Evolutionary conservation across 2,329 filamentous ascomycete genomes (phyloP).

Genomic region (Parastagonospora avenae): DNA sequence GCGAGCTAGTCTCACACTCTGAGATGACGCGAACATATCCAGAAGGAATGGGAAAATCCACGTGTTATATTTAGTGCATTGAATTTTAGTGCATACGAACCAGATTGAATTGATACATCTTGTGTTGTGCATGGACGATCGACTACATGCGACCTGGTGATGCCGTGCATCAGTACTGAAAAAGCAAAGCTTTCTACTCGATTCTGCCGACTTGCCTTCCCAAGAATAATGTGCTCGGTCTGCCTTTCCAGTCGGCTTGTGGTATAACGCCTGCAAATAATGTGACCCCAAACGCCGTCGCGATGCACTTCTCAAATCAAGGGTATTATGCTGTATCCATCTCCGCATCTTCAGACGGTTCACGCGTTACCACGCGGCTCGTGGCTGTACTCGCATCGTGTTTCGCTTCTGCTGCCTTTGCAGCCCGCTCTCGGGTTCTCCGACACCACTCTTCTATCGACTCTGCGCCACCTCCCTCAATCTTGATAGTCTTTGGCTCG

Average conservation of each 20-base stretch:
- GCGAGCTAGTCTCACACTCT: no score
- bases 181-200: not conserved
- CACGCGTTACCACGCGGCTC: constrained; percentile 20
- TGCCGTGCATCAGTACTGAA: not conserved
- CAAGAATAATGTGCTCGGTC: not conserved
- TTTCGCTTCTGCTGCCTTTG: constrained; percentile 28
- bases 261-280: constrained; percentile 17
- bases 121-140: no score
- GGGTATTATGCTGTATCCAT: constrained; percentile 33
- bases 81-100: no score
- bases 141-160: no score
- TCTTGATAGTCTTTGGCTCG: constrained; percentile 73
- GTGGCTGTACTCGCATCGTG: constrained; percentile 26
- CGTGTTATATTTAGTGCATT: no score
- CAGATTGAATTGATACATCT: no score
- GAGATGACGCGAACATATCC: no score
- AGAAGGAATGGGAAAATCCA: no score
- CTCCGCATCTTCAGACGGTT: constrained; percentile 26
- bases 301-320: constrained; percentile 30
- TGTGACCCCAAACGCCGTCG: constrained; percentile 36
- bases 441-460: constrained; percentile 70
- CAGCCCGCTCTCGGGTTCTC: constrained; percentile 35
- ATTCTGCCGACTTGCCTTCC: not conserved
- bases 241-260: not conserved
- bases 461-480: constrained; percentile 76